Conservation (phyloP, 495 filamentous ascomycete species). For the Recurvomyces mirabilis region DNA sequence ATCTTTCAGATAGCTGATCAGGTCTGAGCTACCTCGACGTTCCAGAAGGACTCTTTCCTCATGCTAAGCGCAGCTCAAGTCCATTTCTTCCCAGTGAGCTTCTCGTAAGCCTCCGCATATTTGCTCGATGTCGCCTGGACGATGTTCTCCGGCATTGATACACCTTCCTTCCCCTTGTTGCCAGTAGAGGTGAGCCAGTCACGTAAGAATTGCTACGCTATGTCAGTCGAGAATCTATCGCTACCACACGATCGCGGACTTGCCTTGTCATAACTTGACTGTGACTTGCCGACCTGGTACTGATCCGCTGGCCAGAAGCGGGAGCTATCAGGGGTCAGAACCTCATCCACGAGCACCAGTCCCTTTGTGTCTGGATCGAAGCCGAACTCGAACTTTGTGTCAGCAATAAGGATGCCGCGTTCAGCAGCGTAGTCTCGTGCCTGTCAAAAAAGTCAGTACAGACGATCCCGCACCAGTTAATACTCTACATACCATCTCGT, state of each 20-base stretch:
- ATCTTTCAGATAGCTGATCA: too few species aligned
- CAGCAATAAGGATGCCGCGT: conserved; percentile 81
- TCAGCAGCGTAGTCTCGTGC: conserved; percentile 63
- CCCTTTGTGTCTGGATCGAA: conserved; percentile 57
- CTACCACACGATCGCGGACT: background rate
- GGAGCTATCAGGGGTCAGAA: conserved; percentile 60
- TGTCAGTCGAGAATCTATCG: background rate
- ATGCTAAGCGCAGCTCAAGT: conserved; percentile 2
- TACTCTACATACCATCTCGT: conserved; percentile 38
- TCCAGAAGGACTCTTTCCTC: too few species aligned
- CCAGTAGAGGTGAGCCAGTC: conserved; percentile 71
- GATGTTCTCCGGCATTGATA: conserved; percentile 56
- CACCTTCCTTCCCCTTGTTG: conserved; percentile 57
- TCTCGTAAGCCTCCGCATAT: conserved; percentile 62
- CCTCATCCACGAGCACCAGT: conserved; percentile 82
- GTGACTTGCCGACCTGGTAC: conserved; percentile 62
- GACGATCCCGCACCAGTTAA: background rate
- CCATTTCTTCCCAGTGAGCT: conserved; percentile 45
- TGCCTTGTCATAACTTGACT: conserved; percentile 74
- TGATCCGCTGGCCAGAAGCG: conserved; percentile 75
- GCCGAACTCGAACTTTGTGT: conserved; percentile 77
- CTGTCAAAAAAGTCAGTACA: conserved; percentile 7
- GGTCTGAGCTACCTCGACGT: too few species aligned
- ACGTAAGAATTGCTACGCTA: conserved; percentile 56
- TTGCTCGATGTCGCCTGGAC: conserved; percentile 49